Percentiles rank a stretch among this genome's conserved stretches.
Evolutionary conservation across 2,329 filamentous ascomycete genomes (phyloP).

Genomic region (Emergomyces pasteurianus): DNA sequence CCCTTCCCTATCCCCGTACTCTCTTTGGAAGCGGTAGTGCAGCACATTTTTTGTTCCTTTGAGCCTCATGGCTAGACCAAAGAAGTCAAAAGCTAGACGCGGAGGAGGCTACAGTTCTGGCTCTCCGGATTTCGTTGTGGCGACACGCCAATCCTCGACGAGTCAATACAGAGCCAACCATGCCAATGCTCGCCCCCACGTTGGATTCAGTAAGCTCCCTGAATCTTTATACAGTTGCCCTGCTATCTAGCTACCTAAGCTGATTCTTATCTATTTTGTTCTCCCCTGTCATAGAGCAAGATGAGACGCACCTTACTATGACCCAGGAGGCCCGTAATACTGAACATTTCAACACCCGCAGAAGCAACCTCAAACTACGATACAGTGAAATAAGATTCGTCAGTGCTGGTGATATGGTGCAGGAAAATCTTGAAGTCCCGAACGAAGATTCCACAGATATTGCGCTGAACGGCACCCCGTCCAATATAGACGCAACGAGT

Average conservation of each 20-base stretch:
- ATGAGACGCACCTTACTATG: constrained; percentile 30
- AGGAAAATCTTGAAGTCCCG: constrained; percentile 21
- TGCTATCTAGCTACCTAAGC: not conserved
- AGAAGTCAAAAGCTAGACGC: not conserved
- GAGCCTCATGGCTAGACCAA: not conserved
- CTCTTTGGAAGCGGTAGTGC: not conserved
- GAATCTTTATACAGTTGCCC: not conserved
- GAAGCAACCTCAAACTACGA: constrained; percentile 40
- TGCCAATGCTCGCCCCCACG: not conserved
- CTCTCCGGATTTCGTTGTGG: not conserved
- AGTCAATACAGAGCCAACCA: not conserved
- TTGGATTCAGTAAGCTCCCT: not conserved
- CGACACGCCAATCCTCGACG: not conserved
- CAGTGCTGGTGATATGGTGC: constrained; percentile 42
- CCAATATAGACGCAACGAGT: not conserved
- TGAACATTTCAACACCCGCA: constrained; percentile 38
- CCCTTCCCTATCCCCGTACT: not conserved
- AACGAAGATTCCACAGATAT: not conserved
- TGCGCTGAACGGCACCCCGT: not conserved
- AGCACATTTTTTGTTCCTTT: not conserved
- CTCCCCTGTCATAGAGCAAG: constrained; percentile 7
- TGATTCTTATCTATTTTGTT: not conserved
- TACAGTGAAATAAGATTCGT: constrained; percentile 48
- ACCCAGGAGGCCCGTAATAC: constrained; percentile 49
- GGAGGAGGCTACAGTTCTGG: not conserved